A percentile compares a stretch with the other conserved stretches of the same genome.
phyloP scores from a whole-genome alignment of 441 rosid species.

The Erodium texanum region DNA sequence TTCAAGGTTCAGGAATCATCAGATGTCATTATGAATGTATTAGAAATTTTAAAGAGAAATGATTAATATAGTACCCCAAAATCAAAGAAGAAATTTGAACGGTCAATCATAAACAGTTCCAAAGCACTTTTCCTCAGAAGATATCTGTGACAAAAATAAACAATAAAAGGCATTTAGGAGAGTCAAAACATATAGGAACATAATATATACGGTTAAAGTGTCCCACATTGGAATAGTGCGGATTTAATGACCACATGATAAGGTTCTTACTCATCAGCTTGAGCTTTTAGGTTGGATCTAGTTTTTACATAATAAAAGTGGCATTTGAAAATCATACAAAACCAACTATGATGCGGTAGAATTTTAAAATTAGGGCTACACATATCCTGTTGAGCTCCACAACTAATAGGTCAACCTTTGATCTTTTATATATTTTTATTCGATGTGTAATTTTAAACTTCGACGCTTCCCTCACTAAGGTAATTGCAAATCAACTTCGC shows the following conservation, averaged over 20 bases:
- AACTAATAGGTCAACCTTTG: not conserved
- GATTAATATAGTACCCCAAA: conserved; percentile 59
- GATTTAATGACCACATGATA: too few relatives aligned
- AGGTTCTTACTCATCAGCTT: too few relatives aligned
- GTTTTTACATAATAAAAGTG: too few relatives aligned
- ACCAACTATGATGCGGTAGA: not conserved
- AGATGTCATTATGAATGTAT: not conserved
- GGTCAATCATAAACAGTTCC: conserved; percentile 97
- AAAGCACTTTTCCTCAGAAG: conserved; percentile 94
- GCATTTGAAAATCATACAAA: too few relatives aligned
- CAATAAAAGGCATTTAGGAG: not conserved
- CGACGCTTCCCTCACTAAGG: not conserved
- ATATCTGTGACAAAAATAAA: conserved; percentile 43
- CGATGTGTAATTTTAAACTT: too few relatives aligned
- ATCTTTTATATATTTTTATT: too few relatives aligned
- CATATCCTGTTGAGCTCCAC: not conserved
- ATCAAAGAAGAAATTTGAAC: conserved; percentile 96
- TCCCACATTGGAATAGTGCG: too few relatives aligned
- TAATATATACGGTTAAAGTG: not conserved
- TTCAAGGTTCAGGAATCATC: not conserved
- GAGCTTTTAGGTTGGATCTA: too few relatives aligned
- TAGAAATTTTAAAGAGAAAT: not conserved
- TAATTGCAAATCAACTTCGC: not conserved
- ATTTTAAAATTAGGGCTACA: not conserved
- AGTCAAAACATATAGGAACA: not conserved